Conservation (phyloP, 2,329 filamentous ascomycete genomes). For the Aureobasidium mangrovei region DNA sequence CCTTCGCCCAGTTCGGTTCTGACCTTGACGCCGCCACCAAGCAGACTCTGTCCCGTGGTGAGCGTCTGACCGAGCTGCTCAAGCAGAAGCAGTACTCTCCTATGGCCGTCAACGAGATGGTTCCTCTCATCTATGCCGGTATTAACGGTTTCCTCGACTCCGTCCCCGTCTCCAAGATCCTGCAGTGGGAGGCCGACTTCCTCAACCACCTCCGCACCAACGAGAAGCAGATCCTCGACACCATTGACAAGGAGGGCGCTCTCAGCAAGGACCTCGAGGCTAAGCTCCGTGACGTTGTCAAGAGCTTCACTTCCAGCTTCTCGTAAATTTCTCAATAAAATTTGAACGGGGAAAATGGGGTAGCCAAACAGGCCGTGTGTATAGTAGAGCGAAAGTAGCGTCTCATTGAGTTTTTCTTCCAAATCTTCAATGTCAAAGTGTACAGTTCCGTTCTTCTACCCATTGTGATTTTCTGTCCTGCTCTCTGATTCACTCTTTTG, state of each 20-base stretch:
- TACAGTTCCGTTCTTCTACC: slow-evolving; percentile 6
- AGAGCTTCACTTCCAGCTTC: slow-evolving; percentile 92
- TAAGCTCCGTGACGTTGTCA: slow-evolving; percentile 68
- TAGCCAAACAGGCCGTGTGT: slow-evolving; percentile 20
- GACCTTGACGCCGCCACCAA: slow-evolving; percentile 98
- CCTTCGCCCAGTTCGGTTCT: slow-evolving; percentile 99
- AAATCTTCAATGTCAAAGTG: slow-evolving; percentile 14
- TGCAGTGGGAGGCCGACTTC: slow-evolving; percentile 92
- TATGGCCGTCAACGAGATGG: slow-evolving; percentile 99
- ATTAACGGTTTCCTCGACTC: slow-evolving; percentile 91
- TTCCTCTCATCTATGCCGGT: slow-evolving; percentile 98
- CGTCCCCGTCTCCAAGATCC: slow-evolving; percentile 84
- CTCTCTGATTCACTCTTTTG: neutral
- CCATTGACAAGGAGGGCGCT: slow-evolving; percentile 91
- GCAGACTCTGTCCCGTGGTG: slow-evolving; percentile 96
- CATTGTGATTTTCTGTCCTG: neutral
- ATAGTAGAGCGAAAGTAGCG: slow-evolving; percentile 24
- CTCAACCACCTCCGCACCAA: slow-evolving; percentile 84
- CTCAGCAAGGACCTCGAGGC: slow-evolving; percentile 90
- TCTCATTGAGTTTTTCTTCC: slow-evolving; percentile 14
- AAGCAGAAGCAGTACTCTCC: slow-evolving; percentile 99
- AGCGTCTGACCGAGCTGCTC: slow-evolving; percentile 95
- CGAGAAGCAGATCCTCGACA: slow-evolving; percentile 72
- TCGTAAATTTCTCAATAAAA: slow-evolving; percentile 28
- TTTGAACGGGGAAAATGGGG: slow-evolving; percentile 14